Percentiles rank a stretch among this genome's conserved stretches.
These are phyloP conservation scores for Epicoccum sorghinum DNA, from an alignment of 2,329 filamentous ascomycete species.

Conservation along the genomic window DNA sequence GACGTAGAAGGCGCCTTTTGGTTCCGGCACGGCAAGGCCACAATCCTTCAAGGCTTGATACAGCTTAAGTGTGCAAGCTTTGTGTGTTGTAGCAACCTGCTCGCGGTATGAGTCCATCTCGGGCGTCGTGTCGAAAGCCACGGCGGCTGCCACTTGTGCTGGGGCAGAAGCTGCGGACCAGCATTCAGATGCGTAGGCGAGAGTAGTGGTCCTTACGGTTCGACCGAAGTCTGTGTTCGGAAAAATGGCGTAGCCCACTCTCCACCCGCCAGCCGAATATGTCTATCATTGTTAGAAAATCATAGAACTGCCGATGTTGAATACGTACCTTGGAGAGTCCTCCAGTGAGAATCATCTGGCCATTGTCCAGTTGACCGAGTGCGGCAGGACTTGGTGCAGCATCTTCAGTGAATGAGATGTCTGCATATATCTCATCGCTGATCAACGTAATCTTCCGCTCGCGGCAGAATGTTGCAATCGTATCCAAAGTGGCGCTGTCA, in stretches of 20 bases:
- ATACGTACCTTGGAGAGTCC: slow-evolving; percentile 4
- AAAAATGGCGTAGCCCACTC: slow-evolving; percentile 5
- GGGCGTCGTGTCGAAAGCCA: slow-evolving; percentile 3
- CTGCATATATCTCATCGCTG: slow-evolving; percentile 9
- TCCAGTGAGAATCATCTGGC: not conserved
- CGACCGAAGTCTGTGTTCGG: slow-evolving; percentile 2
- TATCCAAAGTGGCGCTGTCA: not conserved
- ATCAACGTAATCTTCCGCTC: slow-evolving; percentile 1
- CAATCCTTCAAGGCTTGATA: not conserved
- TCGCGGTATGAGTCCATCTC: slow-evolving; percentile 5
- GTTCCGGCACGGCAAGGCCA: slow-evolving; percentile 5
- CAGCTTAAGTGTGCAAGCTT: not conserved
- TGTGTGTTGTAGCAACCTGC: not conserved
- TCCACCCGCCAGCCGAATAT: slow-evolving; percentile 9
- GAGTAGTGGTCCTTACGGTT: not conserved
- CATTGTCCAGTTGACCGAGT: not conserved
- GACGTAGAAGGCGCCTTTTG: slow-evolving; percentile 8
- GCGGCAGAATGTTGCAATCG: not conserved
- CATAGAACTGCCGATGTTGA: not conserved
- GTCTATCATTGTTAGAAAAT: not conserved
- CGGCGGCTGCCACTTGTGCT: slow-evolving; percentile 4
- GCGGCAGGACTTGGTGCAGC: not conserved
- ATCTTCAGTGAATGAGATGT: not conserved
- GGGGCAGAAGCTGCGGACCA: slow-evolving; percentile 12
- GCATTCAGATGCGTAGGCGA: slow-evolving; percentile 11